A percentile compares a stretch with the other conserved stretches of the same genome.
Evolutionary conservation across 306 rosid species (phyloP).

Genomic region (Arachis hypogaea): DNA sequence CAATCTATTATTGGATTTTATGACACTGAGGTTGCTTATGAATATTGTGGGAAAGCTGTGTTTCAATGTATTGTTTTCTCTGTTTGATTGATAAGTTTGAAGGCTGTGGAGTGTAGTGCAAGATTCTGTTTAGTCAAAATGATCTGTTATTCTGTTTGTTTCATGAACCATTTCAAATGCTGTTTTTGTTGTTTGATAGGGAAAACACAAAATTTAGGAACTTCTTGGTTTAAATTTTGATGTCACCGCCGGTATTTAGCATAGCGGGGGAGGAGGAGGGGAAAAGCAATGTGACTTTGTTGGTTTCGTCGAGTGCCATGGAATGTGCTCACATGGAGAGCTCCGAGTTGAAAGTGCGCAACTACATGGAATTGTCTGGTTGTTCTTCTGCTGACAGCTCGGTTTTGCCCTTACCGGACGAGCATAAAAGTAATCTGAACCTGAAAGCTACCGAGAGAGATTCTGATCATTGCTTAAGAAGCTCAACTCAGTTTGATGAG

Average conservation of each 20-base stretch:
- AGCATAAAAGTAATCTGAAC: conserved; percentile 57
- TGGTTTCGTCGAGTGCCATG: conserved; percentile 62
- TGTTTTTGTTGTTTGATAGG: conserved; percentile 40
- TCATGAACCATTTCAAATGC: conserved; percentile 33
- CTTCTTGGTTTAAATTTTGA: conserved; percentile 46
- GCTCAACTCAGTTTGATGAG: conserved; percentile 66
- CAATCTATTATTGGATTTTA: conserved; percentile 23
- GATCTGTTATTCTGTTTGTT: background rate
- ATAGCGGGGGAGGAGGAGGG: conserved; percentile 61
- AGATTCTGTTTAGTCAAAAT: background rate
- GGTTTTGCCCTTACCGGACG: conserved; percentile 51
- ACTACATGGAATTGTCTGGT: conserved; percentile 84
- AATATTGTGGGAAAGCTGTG: conserved; percentile 34
- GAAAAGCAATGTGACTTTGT: conserved; percentile 60
- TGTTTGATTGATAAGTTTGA: conserved; percentile 22
- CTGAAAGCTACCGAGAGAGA: conserved; percentile 77
- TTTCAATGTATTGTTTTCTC: conserved; percentile 19
- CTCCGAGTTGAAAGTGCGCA: conserved; percentile 63
- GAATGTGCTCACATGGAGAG: conserved; percentile 51
- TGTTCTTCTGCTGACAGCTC: conserved; percentile 76
- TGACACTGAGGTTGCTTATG: conserved; percentile 34
- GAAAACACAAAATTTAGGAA: conserved; percentile 25
- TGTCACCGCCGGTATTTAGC: conserved; percentile 66
- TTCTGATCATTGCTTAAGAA: conserved; percentile 48
- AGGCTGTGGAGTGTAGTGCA: conserved; percentile 11